Percentiles rank a stretch among this genome's conserved stretches.
Evolutionary conservation across 495 filamentous ascomycete genomes (phyloP).

Genomic region (Aspergillus baeticus): DNA sequence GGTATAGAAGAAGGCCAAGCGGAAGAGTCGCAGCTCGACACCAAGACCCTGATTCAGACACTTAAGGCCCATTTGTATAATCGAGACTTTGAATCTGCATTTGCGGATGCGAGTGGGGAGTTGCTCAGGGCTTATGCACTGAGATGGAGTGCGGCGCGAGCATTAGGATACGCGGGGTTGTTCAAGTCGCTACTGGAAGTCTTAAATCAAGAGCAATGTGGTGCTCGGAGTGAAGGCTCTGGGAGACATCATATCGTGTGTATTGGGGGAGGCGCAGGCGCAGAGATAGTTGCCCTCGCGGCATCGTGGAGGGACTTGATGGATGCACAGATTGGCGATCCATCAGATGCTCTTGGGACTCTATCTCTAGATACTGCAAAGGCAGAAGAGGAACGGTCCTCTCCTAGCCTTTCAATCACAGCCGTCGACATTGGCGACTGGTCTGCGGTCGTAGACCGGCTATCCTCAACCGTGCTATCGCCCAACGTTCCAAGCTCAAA

Average conservation of each 20-base stretch:
- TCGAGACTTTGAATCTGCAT: conserved; percentile 78
- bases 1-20: neutral
- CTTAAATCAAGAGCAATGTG: neutral
- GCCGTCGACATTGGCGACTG: conserved; percentile 82
- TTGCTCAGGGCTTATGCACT: conserved; percentile 77
- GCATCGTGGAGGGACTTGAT: conserved; percentile 53
- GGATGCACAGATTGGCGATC: neutral
- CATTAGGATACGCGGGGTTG: conserved; percentile 73
- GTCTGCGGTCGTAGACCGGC: conserved; percentile 54
- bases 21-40: conserved; percentile 30
- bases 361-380: conserved; percentile 20
- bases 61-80: conserved; percentile 83
- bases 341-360: conserved; percentile 15
- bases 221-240: neutral
- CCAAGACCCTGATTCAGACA: conserved; percentile 62
- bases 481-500: conserved; percentile 29
- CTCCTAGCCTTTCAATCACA: conserved; percentile 48
- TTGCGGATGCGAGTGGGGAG: conserved; percentile 58
- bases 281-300: conserved; percentile 77
- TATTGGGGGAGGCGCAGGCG: conserved; percentile 83
- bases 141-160: conserved; percentile 81
- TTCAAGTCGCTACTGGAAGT: conserved; percentile 45
- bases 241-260: conserved; percentile 50
- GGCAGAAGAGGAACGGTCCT: neutral
- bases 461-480: conserved; percentile 45